phyloP scores from a whole-genome alignment of 1,284 basidiomycete genomes.

The Mycena sp. region DNA sequence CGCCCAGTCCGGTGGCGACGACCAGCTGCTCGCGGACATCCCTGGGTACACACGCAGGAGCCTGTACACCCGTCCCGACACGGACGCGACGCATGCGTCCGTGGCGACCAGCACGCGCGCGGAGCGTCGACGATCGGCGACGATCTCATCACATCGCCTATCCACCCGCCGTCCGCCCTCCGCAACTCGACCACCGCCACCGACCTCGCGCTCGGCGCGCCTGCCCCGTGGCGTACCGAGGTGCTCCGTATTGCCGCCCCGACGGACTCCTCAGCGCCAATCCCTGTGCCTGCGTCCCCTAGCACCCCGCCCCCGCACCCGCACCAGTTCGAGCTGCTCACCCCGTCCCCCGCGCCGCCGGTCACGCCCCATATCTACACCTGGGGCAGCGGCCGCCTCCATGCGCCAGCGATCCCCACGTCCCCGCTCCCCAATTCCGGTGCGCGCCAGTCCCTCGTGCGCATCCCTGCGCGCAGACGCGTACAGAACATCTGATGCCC shows the following conservation, averaged over 20 bases:
- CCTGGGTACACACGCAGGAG: slow-evolving; percentile 5
- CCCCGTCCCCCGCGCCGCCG: slow-evolving; percentile 58
- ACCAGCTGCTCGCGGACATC: slow-evolving; percentile 3
- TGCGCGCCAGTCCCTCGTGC: slow-evolving; percentile 59
- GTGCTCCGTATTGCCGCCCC: slow-evolving; percentile 47
- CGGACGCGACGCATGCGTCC: background rate
- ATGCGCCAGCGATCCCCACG: slow-evolving; percentile 39
- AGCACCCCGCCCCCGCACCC: slow-evolving; percentile 37
- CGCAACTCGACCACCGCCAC: slow-evolving; percentile 36
- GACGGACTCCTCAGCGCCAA: slow-evolving; percentile 31
- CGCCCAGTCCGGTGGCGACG: background rate
- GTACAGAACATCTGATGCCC: slow-evolving; percentile 40
- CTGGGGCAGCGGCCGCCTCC: slow-evolving; percentile 43
- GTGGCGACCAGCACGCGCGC: slow-evolving; percentile 7
- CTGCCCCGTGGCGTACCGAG: slow-evolving; percentile 35
- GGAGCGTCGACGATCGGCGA: slow-evolving; percentile 30
- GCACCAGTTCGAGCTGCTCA: slow-evolving; percentile 41
- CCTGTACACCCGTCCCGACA: background rate
- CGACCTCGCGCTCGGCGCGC: slow-evolving; percentile 31
- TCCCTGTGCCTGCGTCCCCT: slow-evolving; percentile 30
- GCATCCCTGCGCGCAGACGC: slow-evolving; percentile 50
- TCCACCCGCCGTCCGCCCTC: slow-evolving; percentile 36
- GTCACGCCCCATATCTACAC: slow-evolving; percentile 58
- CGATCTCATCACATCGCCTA: slow-evolving; percentile 21
- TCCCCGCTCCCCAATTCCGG: slow-evolving; percentile 57